Conservation (phyloP, 495 filamentous ascomycete genomes). For the Penicillium chermesinum region DNA sequence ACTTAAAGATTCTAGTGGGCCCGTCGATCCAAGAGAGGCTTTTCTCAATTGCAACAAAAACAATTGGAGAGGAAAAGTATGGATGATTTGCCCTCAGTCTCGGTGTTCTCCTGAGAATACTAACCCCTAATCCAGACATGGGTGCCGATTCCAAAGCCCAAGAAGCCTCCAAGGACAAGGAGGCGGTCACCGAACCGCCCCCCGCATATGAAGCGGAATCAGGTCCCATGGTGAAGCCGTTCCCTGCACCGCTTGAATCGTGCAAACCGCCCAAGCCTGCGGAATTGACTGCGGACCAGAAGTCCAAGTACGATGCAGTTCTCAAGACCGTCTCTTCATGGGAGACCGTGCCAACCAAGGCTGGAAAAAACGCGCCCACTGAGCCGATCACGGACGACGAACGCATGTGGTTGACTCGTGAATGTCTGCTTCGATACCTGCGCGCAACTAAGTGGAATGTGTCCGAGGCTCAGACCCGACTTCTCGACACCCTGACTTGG, state of each 20-base stretch:
- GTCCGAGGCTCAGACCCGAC: conserved; percentile 66
- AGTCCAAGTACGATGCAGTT: conserved; percentile 73
- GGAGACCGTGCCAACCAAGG: conserved; percentile 61
- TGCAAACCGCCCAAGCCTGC: conserved; percentile 49
- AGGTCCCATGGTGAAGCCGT: conserved; percentile 61
- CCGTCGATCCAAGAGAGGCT: neutral
- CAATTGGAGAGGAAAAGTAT: too few relatives aligned
- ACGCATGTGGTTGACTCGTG: conserved; percentile 82
- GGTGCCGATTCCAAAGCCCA: neutral
- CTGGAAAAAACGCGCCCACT: conserved; percentile 51
- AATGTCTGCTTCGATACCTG: conserved; percentile 89
- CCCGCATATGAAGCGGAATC: conserved; percentile 39
- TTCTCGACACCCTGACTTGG: conserved; percentile 80
- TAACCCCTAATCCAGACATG: neutral
- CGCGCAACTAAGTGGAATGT: conserved; percentile 89
- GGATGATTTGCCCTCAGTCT: neutral
- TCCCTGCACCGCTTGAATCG: conserved; percentile 53
- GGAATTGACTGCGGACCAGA: conserved; percentile 67
- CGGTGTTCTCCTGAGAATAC: neutral
- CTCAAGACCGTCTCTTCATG: conserved; percentile 62
- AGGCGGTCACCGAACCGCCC: conserved; percentile 8
- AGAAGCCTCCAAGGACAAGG: conserved; percentile 7
- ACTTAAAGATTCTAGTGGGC: conserved; percentile 2
- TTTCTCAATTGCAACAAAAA: neutral
- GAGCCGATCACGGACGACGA: conserved; percentile 72